Evolutionary conservation across 352 stramenopile genomes (phyloP), one percentile per base, ranked within the genome.

Genomic region (Pythium brachiatum): DNA sequence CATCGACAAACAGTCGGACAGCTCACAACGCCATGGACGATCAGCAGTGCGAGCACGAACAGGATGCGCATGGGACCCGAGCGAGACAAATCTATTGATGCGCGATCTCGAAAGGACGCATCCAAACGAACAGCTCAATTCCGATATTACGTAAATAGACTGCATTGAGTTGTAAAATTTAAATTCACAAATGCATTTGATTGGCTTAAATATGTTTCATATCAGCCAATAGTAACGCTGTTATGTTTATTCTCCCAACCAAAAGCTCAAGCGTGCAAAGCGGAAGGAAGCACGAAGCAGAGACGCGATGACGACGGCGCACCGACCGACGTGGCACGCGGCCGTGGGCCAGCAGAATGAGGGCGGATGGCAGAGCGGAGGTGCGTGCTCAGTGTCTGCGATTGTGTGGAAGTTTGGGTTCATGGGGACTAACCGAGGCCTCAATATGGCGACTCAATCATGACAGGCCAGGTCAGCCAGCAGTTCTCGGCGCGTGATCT

Each of bases 311-410:
- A 95, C 86, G 72, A 95, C 83, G n/a, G 86, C 86, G 34, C 83
- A 92, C 64, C 81, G 86, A 61, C 83, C 86, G 71, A 95, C 86
- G 21, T 95, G 83, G 83, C 79, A 95, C 66, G 86, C 86, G 57
- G 86, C 86, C 57, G 83, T 95, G 60, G 86, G 86, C 38, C 83
- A 95, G 70, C 81, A 88, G 60, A 95, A 93, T 68, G 83, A 95
- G 60, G 86, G 86, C 47, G 86, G 86, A 72, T 95, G 86, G 83
- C 81, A 95, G 39, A 72, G 83, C 5, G 86, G 83, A 72, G 84
- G 83, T 93, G 34, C 46, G 53, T 56, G 2, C 12, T 16, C 5
- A 8, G 15, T 15, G 11, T 46, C n/a, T 7, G 7, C 8, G 8
- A 5, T 8, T 27, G 41, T 48, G 41, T 27, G n/a, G 20, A 48